Evolutionary conservation across 108 stramenopile genomes (phyloP).

Genomic region (Nitzschia putrida): DNA sequence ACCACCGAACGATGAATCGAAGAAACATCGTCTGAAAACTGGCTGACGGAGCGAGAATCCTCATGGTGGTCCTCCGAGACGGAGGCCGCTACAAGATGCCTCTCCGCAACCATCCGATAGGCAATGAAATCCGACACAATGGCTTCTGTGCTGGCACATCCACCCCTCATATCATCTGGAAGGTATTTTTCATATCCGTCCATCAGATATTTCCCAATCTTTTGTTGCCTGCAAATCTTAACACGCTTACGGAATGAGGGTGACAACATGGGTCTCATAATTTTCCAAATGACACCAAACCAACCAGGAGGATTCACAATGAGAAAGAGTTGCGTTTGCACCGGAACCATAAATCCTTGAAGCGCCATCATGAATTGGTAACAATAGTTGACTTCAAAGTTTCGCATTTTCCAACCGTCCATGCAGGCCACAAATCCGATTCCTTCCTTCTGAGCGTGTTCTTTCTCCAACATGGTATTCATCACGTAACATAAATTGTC

Average conservation of each 20-base stretch:
- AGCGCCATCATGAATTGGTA: conserved; percentile 51
- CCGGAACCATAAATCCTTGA: conserved; percentile 48
- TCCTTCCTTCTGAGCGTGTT: conserved; percentile 38
- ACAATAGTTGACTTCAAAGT: conserved; percentile 50
- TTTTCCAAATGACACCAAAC: conserved; percentile 51
- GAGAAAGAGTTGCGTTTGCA: conserved; percentile 43
- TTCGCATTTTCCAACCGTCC: conserved; percentile 52
- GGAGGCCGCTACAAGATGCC: neutral
- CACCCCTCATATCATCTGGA: conserved; percentile 46
- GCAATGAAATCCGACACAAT: conserved; percentile 45
- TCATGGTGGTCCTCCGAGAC: neutral
- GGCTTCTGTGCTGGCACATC: conserved; percentile 22
- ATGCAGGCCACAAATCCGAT: conserved; percentile 63
- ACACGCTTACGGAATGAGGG: conserved; percentile 48
- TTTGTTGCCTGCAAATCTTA: conserved; percentile 32
- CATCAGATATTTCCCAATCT: conserved; percentile 30
- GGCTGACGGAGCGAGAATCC: neutral
- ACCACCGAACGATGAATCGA: neutral
- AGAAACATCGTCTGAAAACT: conserved; percentile 1
- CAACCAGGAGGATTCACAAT: conserved; percentile 64
- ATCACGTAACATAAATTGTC: conserved; percentile 55
- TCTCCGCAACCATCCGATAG: conserved; percentile 24
- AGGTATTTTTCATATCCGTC: conserved; percentile 33
- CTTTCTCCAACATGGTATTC: conserved; percentile 38
- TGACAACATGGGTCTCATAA: conserved; percentile 49